Conservation (phyloP, 805 yeast genomes). For the Pichia cephalocereana region DNA sequence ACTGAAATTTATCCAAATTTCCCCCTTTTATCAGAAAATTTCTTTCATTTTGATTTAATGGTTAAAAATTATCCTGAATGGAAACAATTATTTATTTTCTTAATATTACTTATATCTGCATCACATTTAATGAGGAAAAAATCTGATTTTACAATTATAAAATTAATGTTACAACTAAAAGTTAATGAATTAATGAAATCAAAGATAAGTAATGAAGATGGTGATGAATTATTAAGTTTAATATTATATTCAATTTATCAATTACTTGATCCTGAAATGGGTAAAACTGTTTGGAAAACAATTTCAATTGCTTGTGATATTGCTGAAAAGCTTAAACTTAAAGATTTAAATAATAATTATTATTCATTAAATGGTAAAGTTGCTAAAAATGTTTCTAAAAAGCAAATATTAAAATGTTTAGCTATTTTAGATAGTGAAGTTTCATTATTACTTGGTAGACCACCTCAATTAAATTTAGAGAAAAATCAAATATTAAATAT, state of each 20-base stretch:
- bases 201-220: slow-evolving; percentile 10
- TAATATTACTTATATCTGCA: slow-evolving; percentile 13
- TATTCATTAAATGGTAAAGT: slow-evolving; percentile 4
- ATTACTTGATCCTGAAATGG: slow-evolving; percentile 13
- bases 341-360: slow-evolving; percentile 3
- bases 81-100: slow-evolving; percentile 11
- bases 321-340: slow-evolving; percentile 12
- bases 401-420: slow-evolving; percentile 7
- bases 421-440: slow-evolving; percentile 6
- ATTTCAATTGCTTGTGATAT: slow-evolving; percentile 11
- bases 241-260: slow-evolving; percentile 12
- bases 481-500: slow-evolving; percentile 4
- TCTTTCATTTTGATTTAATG: slow-evolving; percentile 14
- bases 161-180: slow-evolving; percentile 13
- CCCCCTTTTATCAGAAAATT: slow-evolving; percentile 12
- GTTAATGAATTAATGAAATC: slow-evolving; percentile 9
- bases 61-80: slow-evolving; percentile 10
- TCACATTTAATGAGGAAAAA: slow-evolving; percentile 14
- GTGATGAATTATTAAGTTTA: slow-evolving; percentile 10
- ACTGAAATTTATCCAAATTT: slow-evolving; percentile 12
- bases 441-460: slow-evolving; percentile 10
- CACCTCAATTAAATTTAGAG: slow-evolving; percentile 7
- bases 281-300: slow-evolving; percentile 11
- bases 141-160: slow-evolving; percentile 12
- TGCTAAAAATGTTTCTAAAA: slow-evolving; percentile 5